Percentiles rank a stretch among this genome's conserved stretches.
phyloP scores from a whole-genome alignment of 192 early-diverging fungal genomes.

The Ambispora gerdemannii region DNA sequence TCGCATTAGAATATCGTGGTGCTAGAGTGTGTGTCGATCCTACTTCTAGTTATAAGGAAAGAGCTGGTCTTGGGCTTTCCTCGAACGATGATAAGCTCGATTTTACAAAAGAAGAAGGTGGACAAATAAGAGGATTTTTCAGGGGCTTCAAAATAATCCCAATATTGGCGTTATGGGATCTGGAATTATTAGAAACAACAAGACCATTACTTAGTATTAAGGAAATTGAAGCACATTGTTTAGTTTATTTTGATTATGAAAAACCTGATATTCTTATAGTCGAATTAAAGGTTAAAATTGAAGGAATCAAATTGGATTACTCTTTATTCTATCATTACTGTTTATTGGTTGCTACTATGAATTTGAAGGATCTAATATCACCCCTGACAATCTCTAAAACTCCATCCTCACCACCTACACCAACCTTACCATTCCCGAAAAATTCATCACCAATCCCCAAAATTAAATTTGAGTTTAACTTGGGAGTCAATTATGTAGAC shows the following conservation, averaged over 20 bases:
- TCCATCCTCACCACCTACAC: not conserved
- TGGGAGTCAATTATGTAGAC: conserved; percentile 31
- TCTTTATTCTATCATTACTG: conserved; percentile 30
- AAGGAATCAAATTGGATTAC: conserved; percentile 8
- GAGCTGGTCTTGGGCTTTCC: conserved; percentile 1
- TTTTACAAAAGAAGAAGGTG: conserved; percentile 5
- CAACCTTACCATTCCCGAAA: not conserved
- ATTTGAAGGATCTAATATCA: not conserved
- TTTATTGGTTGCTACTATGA: conserved; percentile 12
- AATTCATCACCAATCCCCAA: not conserved
- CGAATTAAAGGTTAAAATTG: conserved; percentile 1
- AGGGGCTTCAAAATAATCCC: conserved; percentile 13
- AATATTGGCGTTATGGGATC: conserved; percentile 9
- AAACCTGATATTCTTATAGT: not conserved
- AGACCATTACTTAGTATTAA: conserved; percentile 16
- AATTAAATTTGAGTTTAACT: conserved; percentile 10
- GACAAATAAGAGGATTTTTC: not conserved
- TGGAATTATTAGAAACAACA: conserved; percentile 10
- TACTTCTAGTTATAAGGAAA: not conserved
- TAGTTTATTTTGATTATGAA: not conserved
- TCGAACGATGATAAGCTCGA: not conserved
- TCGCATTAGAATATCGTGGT: conserved; percentile 18
- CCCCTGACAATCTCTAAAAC: not conserved
- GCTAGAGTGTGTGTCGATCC: conserved; percentile 20
- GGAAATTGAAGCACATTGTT: conserved; percentile 3